phyloP scores from a whole-genome alignment of 148 eudicot genomes.

The Rhododendron mucronatum region DNA sequence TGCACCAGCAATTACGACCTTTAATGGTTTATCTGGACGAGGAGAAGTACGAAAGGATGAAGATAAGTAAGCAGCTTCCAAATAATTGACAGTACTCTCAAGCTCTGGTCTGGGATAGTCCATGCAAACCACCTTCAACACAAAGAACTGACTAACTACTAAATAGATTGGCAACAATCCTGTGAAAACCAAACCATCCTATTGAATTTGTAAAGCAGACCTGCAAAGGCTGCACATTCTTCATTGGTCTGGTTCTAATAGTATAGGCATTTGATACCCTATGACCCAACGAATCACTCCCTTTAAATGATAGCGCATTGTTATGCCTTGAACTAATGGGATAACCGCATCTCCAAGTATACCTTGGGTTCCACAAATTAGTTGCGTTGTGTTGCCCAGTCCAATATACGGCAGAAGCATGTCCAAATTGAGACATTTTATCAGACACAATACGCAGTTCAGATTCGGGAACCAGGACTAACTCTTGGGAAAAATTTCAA shows the following conservation, averaged over 20 bases:
- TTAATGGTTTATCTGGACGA: constrained; percentile 74
- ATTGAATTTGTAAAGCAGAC: constrained; percentile 16
- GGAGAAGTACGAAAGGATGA: constrained; percentile 62
- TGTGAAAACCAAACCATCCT: neutral
- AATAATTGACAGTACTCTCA: constrained; percentile 63
- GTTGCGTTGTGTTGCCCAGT: constrained; percentile 20
- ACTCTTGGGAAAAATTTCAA: neutral
- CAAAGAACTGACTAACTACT: neutral
- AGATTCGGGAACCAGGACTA: neutral
- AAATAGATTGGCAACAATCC: neutral
- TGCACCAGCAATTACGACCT: constrained; percentile 88
- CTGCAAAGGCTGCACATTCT: constrained; percentile 27
- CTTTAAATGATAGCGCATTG: constrained; percentile 28
- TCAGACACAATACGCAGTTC: neutral
- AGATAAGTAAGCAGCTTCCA: constrained; percentile 90
- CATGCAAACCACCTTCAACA: constrained; percentile 68
- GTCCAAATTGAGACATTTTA: constrained; percentile 44
- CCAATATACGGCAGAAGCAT: constrained; percentile 39
- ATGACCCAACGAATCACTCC: constrained; percentile 31
- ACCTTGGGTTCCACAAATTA: constrained; percentile 23
- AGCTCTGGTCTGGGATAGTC: constrained; percentile 99
- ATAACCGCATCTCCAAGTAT: constrained; percentile 17
- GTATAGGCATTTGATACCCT: constrained; percentile 12
- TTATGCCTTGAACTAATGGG: neutral
- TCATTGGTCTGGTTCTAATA: constrained; percentile 23